These are phyloP conservation scores for Aphanomyces astaci DNA, from an alignment of 352 stramenopile genomes.

Conservation along the genomic window DNA sequence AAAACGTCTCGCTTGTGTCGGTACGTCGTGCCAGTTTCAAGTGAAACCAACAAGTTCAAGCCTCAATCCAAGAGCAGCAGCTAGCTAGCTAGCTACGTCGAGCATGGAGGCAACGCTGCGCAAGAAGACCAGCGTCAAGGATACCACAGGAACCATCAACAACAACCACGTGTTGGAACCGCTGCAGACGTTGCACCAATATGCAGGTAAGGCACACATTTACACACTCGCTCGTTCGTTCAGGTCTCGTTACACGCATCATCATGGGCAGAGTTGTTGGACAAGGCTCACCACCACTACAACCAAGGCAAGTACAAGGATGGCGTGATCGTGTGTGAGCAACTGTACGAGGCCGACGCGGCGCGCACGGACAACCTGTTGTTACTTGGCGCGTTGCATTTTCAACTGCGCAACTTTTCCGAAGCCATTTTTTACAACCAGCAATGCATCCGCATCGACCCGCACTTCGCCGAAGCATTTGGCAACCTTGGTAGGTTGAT, in stretches of 20 bases:
- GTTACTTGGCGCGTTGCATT: slow-evolving; percentile 89
- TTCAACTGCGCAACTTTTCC: slow-evolving; percentile 87
- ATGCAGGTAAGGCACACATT: background rate
- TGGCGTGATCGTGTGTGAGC: slow-evolving; percentile 71
- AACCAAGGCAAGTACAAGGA: slow-evolving; percentile 84
- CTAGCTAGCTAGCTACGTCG: background rate
- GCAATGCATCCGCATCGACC: slow-evolving; percentile 88
- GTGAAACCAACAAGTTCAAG: too few relatives aligned
- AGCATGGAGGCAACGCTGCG: background rate
- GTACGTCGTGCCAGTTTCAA: too few relatives aligned
- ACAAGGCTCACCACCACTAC: slow-evolving; percentile 72
- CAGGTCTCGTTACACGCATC: background rate
- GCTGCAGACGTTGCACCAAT: background rate
- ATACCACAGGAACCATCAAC: background rate
- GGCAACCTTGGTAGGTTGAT: slow-evolving; percentile 63
- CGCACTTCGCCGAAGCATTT: slow-evolving; percentile 89
- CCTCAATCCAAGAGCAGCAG: background rate
- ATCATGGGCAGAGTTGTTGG: slow-evolving; percentile 8
- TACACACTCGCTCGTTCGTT: too few relatives aligned
- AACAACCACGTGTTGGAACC: background rate
- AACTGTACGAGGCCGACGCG: slow-evolving; percentile 83
- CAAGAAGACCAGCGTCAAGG: background rate
- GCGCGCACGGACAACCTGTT: slow-evolving; percentile 88
- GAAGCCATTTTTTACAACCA: slow-evolving; percentile 95
- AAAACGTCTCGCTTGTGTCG: too few relatives aligned